Conservation (phyloP, 495 filamentous ascomycete genomes). For the Penicillium lagena region DNA sequence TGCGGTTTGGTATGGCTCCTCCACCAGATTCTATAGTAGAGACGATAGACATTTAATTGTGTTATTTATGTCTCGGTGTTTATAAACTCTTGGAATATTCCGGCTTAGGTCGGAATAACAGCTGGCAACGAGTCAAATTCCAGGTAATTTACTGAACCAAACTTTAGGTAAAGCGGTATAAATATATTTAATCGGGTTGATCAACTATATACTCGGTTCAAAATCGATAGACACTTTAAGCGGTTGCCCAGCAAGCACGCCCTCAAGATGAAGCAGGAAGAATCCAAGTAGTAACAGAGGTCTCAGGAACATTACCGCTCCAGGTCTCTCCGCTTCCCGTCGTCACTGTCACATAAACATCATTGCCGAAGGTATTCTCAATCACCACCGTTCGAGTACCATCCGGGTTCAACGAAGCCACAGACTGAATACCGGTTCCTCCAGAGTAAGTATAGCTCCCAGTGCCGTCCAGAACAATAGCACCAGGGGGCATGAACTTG, state of each 20-base stretch:
- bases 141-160: no score
- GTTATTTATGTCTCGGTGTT: no score
- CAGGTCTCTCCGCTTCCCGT: slow-evolving; percentile 40
- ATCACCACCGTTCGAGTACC: slow-evolving; percentile 45
- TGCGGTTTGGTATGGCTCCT: slow-evolving; percentile 4
- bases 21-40: no score
- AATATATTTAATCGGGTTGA: no score
- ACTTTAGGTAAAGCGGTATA: no score
- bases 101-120: no score
- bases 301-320: slow-evolving; percentile 40
- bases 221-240: no score
- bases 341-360: slow-evolving; percentile 38
- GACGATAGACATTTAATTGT: no score
- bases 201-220: slow-evolving; percentile 3
- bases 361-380: slow-evolving; percentile 46
- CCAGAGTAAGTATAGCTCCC: slow-evolving; percentile 41
- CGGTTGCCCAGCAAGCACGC: no score
- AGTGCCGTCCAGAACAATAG: slow-evolving; percentile 35
- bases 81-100: no score
- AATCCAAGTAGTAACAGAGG: slow-evolving; percentile 49
- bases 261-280: slow-evolving; percentile 22
- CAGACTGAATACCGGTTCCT: slow-evolving; percentile 38
- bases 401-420: slow-evolving; percentile 46
- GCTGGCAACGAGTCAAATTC: no score
- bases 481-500: slow-evolving; percentile 48